Evolutionary conservation across 176 grass and related monocot species (phyloP), one percentile per base, ranked within the genome.

Genomic region (Dactylis glomerata): DNA sequence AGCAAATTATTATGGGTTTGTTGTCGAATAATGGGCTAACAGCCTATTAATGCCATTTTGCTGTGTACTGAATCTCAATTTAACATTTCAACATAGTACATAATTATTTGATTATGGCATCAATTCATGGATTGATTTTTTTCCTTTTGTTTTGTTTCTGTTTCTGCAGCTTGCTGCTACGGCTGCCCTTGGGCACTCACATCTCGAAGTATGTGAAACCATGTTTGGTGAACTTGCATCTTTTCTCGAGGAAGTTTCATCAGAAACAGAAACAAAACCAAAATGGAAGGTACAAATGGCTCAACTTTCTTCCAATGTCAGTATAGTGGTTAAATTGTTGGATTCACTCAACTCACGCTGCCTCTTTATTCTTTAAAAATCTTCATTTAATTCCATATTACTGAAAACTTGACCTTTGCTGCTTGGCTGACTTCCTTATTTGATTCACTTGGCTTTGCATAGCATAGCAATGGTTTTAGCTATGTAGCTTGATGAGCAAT

Each of bases 171-270:
- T 95, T 81, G 93, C 96, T 49, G 96, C 96, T 87, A 92, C 88
- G 65, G 89, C 91, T 74, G 93, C 93, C 77, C 91, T 98, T 83
- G 96, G 96, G 20, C 96, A 98, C 77, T 89, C 96, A 58, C 93
- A 95, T 88, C 65, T 98, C 36, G 93, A 98, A 92, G 86, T 90
- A 78, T 95, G 91, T 22, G 96, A 98, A 92, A 82, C 73, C 79
- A 98, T 98, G 96, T 91, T 98, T 89, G 85, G 87, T 84, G 96
- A 98, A 74, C 91, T 98, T 71, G 83, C 91, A 83, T 81, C 70
- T 69, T 98, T 95, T 78, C 78, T 98, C 79, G 96, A 98, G 56
- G 96, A 98, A 54, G 73, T 93, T 67, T 98, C 93, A 78, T 98
- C 87, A 64, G 96, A 98, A 90, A 88, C 91, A 38, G 96, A 98